Conservation (phyloP, 805 yeast genomes). For the Candida adriatica region DNA sequence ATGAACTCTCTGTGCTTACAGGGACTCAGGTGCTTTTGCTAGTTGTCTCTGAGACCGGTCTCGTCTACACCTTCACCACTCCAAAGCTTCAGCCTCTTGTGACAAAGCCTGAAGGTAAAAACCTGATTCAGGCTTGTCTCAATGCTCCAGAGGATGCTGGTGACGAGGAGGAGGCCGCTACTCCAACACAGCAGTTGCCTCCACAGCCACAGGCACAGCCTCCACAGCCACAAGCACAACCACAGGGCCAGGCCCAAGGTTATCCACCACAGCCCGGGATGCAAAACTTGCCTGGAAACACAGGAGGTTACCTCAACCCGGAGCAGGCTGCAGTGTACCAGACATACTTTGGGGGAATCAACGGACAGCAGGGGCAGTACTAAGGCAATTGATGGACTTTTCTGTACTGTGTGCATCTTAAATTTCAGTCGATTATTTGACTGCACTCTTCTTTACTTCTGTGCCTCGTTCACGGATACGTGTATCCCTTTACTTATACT, state of each 20-base stretch:
- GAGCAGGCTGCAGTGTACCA: slow-evolving; percentile 53
- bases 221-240: neutral
- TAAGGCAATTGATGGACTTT: slow-evolving; percentile 11
- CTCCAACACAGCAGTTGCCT: slow-evolving; percentile 29
- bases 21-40: slow-evolving; percentile 94
- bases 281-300: slow-evolving; percentile 35
- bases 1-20: slow-evolving; percentile 90
- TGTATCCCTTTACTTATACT: too few species aligned
- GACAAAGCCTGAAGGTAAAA: slow-evolving; percentile 95
- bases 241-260: slow-evolving; percentile 8
- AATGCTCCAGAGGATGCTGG: slow-evolving; percentile 86
- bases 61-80: slow-evolving; percentile 97
- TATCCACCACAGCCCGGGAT: slow-evolving; percentile 37
- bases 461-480: too few species aligned
- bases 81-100: slow-evolving; percentile 97
- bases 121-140: slow-evolving; percentile 91
- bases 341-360: slow-evolving; percentile 54
- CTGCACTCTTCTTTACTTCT: too few species aligned
- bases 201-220: neutral
- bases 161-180: slow-evolving; percentile 32
- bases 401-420: too few species aligned
- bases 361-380: slow-evolving; percentile 52
- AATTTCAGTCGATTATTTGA: too few species aligned
- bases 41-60: slow-evolving; percentile 97
- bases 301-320: slow-evolving; percentile 39